These are phyloP conservation scores for Plasmodium inui DNA, from an alignment of 169 alveolate genomes.

Conservation along the genomic window DNA sequence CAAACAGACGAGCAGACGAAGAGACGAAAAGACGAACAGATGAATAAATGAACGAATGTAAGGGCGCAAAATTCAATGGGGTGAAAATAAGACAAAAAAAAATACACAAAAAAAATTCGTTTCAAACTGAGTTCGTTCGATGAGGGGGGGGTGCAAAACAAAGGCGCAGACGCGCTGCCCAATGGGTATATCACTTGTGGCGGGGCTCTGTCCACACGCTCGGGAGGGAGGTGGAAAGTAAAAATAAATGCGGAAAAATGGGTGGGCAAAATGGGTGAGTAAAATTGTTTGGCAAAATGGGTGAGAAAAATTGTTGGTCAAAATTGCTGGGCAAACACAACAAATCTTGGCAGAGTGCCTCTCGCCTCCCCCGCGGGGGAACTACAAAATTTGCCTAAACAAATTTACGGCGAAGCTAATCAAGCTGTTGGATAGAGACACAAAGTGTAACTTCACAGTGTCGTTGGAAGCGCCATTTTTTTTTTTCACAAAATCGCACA, in stretches of 20 bases:
- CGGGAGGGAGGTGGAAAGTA: neutral
- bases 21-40: neutral
- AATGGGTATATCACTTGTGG: neutral
- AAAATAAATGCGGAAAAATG: constrained; percentile 2
- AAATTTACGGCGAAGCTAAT: constrained; percentile 55
- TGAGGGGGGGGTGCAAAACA: neutral
- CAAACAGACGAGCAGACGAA: neutral
- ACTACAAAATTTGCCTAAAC: constrained; percentile 65
- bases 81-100: neutral
- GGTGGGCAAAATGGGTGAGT: too few relatives aligned
- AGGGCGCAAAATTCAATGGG: neutral
- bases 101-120: neutral
- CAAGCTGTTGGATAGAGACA: constrained; percentile 39
- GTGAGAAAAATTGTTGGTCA: too few relatives aligned
- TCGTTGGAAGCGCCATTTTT: constrained; percentile 2
- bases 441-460: constrained; percentile 45
- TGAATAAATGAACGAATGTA: too few relatives aligned
- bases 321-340: neutral
- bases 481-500: constrained; percentile 28
- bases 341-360: neutral
- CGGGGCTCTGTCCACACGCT: neutral
- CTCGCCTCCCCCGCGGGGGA: neutral
- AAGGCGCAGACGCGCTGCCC: neutral
- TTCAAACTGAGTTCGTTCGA: neutral
- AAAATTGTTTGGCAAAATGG: too few relatives aligned